Conservation (phyloP, 1,139 yeast species). For the Yamadazyma taylorii region DNA sequence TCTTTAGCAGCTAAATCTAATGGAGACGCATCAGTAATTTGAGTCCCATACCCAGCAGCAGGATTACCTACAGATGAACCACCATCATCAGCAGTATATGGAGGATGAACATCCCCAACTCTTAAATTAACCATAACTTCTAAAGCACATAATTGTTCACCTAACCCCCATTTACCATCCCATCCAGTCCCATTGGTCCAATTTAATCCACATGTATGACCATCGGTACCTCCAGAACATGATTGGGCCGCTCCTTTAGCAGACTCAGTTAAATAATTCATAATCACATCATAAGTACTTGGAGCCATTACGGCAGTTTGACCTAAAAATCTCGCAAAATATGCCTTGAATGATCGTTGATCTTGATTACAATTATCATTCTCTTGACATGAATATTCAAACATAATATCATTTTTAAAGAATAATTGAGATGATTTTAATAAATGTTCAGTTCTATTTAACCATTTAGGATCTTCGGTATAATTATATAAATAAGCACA, state of each 20-base stretch:
- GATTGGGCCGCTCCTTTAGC: conserved; percentile 80
- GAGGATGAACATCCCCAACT: conserved; percentile 54
- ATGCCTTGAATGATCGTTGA: conserved; percentile 88
- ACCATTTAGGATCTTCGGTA: conserved; percentile 72
- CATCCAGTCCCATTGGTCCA: conserved; percentile 68
- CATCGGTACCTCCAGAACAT: conserved; percentile 85
- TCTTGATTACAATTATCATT: conserved; percentile 68
- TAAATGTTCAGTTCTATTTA: conserved; percentile 53
- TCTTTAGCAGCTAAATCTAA: conserved; percentile 61
- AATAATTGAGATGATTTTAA: conserved; percentile 52
- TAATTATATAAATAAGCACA: conserved; percentile 78
- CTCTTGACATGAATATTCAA: conserved; percentile 80
- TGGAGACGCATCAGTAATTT: conserved; percentile 39
- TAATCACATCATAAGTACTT: conserved; percentile 51
- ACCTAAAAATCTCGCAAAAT: conserved; percentile 73
- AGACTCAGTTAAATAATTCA: conserved; percentile 53
- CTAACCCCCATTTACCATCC: conserved; percentile 85
- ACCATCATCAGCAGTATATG: conserved; percentile 57
- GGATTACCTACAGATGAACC: conserved; percentile 62
- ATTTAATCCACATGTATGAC: conserved; percentile 84
- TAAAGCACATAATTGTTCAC: conserved; percentile 89
- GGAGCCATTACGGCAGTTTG: conserved; percentile 75
- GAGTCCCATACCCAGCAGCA: conserved; percentile 55
- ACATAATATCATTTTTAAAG: conserved; percentile 67
- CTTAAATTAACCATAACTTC: conserved; percentile 71